Percentiles rank a stretch among this genome's conserved stretches.
Conservation (phyloP, 2,329 filamentous ascomycete genomes). For the Eutypa lata region DNA sequence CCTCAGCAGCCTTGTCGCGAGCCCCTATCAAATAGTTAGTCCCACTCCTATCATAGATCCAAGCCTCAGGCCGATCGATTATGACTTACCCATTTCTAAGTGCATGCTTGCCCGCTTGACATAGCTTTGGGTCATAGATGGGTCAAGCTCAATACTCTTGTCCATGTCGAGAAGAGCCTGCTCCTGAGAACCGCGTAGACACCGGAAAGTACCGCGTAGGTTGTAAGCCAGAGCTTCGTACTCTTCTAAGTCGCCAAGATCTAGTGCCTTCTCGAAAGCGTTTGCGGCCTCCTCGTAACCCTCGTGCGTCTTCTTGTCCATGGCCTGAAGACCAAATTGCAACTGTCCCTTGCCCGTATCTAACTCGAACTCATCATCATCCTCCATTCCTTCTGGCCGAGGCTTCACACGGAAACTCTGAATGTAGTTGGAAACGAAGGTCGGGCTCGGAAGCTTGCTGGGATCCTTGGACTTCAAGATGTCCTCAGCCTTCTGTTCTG, state of each 20-base stretch:
- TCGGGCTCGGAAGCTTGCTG: slow-evolving; percentile 88
- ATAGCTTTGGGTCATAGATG: slow-evolving; percentile 88
- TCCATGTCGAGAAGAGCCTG: slow-evolving; percentile 81
- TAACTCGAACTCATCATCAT: slow-evolving; percentile 72
- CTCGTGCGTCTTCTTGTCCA: slow-evolving; percentile 83
- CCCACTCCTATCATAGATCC: not conserved
- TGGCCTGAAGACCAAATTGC: slow-evolving; percentile 74
- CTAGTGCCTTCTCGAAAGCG: slow-evolving; percentile 84
- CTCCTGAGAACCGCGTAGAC: slow-evolving; percentile 83
- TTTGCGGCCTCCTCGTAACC: slow-evolving; percentile 85
- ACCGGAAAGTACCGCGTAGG: slow-evolving; percentile 93
- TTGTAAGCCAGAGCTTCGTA: slow-evolving; percentile 92
- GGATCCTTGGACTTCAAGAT: slow-evolving; percentile 80
- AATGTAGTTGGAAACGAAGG: slow-evolving; percentile 97
- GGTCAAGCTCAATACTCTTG: slow-evolving; percentile 88
- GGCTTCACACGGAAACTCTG: slow-evolving; percentile 91
- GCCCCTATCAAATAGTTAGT: slow-evolving; percentile 52
- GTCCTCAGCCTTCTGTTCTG: slow-evolving; percentile 86
- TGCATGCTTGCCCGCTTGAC: slow-evolving; percentile 99
- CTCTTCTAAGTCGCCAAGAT: slow-evolving; percentile 74
- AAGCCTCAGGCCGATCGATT: not conserved
- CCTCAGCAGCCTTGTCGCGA: slow-evolving; percentile 79
- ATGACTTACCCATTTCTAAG: slow-evolving; percentile 74
- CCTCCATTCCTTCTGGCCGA: slow-evolving; percentile 77
- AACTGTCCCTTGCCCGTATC: slow-evolving; percentile 82